These are phyloP conservation scores for Schizochytrium sp. DNA, from an alignment of 108 stramenopile species.

Conservation along the genomic window DNA sequence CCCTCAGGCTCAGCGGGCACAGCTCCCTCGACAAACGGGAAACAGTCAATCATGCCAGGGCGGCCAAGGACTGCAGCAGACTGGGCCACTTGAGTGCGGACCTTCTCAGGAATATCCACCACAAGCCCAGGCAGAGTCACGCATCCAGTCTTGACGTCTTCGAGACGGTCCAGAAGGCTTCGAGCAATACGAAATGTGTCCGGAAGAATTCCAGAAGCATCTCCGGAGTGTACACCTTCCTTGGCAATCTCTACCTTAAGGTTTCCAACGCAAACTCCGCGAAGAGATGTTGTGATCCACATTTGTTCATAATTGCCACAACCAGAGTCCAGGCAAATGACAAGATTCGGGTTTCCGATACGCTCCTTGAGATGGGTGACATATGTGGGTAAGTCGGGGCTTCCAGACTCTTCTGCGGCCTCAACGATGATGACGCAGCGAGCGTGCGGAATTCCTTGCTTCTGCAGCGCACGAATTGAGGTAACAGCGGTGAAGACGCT, in stretches of 20 bases:
- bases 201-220: constrained; percentile 15
- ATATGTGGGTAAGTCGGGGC: background rate
- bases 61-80: constrained; percentile 27
- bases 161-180: constrained; percentile 34
- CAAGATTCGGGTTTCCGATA: constrained; percentile 51
- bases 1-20: constrained; percentile 29
- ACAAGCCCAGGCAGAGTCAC: background rate
- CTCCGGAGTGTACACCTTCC: constrained; percentile 53
- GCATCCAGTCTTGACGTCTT: constrained; percentile 7
- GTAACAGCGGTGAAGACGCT: constrained; percentile 24
- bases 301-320: constrained; percentile 46
- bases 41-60: constrained; percentile 27
- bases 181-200: constrained; percentile 52
- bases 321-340: constrained; percentile 54
- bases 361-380: constrained; percentile 10
- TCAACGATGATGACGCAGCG: constrained; percentile 38
- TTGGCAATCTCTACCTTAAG: background rate
- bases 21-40: constrained; percentile 52
- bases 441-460: background rate
- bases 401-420: constrained; percentile 17
- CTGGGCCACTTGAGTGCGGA: constrained; percentile 27
- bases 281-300: constrained; percentile 38
- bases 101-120: constrained; percentile 29
- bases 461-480: constrained; percentile 18
- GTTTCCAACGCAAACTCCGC: constrained; percentile 49